phyloP scores from a whole-genome alignment of 768 basidiomycete species.

The Clitopilus hobsonii region DNA sequence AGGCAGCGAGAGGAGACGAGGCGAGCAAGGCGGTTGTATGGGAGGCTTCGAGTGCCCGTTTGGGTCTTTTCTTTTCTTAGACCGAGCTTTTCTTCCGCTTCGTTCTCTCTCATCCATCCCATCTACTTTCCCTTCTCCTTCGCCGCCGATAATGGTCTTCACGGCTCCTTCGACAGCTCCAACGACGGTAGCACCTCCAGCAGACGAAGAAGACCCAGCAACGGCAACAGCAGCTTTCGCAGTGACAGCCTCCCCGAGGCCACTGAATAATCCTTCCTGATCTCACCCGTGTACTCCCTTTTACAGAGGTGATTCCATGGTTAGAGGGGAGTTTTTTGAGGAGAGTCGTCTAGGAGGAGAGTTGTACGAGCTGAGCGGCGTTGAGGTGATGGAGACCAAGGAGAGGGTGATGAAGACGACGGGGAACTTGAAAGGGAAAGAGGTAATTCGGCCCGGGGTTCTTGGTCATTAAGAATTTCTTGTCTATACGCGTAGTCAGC shows the following conservation, averaged over 20 bases:
- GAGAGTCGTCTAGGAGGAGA: constrained; percentile 52
- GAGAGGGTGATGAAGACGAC: not conserved
- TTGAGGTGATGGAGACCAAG: not conserved
- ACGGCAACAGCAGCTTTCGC: not conserved
- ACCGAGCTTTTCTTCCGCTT: not conserved
- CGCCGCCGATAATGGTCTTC: too few relatives aligned
- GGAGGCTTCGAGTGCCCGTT: not conserved
- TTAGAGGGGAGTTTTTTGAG: constrained; percentile 55
- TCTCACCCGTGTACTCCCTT: constrained; percentile 49
- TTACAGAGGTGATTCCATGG: constrained; percentile 82
- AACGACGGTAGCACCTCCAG: too few relatives aligned
- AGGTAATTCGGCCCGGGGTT: constrained; percentile 55
- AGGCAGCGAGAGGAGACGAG: too few relatives aligned
- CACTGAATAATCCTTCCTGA: constrained; percentile 10
- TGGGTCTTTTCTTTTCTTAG: not conserved
- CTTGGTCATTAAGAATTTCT: constrained; percentile 59
- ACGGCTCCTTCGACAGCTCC: not conserved
- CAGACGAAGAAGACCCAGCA: too few relatives aligned
- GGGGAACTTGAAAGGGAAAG: constrained; percentile 3
- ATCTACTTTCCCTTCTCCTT: not conserved
- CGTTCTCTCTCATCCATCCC: not conserved
- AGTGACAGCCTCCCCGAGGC: not conserved
- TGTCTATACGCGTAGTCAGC: constrained; percentile 20
- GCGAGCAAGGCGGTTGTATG: not conserved
- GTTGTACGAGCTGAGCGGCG: constrained; percentile 41